Base-by-base conservation (phyloP, 495 filamentous ascomycete genomes). In the Aspergillus kassunensis region DNA sequence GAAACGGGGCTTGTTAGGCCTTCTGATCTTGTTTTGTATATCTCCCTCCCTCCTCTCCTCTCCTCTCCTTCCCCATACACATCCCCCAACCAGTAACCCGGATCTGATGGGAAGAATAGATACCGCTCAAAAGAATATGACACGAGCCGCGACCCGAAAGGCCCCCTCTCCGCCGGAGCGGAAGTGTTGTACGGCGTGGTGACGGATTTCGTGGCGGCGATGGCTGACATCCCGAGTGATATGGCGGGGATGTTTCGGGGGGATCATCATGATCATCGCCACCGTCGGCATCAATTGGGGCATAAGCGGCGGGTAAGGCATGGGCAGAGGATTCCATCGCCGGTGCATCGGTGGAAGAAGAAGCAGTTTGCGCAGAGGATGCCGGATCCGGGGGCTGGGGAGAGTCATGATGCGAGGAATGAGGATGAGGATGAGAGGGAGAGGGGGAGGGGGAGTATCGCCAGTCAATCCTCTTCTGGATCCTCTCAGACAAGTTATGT, bases 181-280 rank as follows among this genome's bases (percentile, higher is more conserved):
- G 81, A 83, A 15, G 87, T 89, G 0, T 65, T 96, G 2, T 70
- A 92, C 12, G 89, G 89, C 5, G 88, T 89, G 7, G 72, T 89
- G 30, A 76, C 82, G 13, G 85, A 76, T 51, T 80, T 97, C 42
- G 77, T 86, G 60, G 88, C 92, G 77, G 90, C 89, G 0, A 71
- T 91, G 25, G 88, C 87, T 4, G 90, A 95, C 56, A 80, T 97
- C 19, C 91, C 92, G 0, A 73, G 79, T 12, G 87, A 87, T 13
- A 79, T 95, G 15, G 83, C 89, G 53, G 79, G 79, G 52, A 69
- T 67, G 7, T 45, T 63, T 23, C 15, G 30, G 0, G 23, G 19
- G 4, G 66, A 43, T n/a, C 35, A 51, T 33, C 57, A 52, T n/a
- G 33, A 36, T 12, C 31, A 20, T 11, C 40, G 20, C 16, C 20